These are phyloP conservation scores for Petunia secreta DNA, from an alignment of 257 asterid genomes.

Conservation along the genomic window DNA sequence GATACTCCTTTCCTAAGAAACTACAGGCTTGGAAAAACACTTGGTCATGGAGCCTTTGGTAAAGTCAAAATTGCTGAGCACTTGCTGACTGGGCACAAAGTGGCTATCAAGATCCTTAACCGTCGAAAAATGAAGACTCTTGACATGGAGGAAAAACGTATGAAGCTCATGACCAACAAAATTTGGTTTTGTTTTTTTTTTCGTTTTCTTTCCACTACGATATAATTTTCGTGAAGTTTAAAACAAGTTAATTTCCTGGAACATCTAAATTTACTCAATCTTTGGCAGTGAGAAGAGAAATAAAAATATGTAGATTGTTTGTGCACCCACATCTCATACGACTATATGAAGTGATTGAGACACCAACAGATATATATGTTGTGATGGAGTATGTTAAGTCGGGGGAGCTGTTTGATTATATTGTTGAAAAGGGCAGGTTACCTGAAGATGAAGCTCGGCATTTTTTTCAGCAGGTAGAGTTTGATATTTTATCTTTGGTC, in stretches of 20 bases:
- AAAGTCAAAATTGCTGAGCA: slow-evolving; percentile 97
- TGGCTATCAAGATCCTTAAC: slow-evolving; percentile 91
- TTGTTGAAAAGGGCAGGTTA: slow-evolving; percentile 92
- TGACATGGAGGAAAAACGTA: slow-evolving; percentile 96
- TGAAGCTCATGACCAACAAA: neutral
- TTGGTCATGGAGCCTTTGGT: slow-evolving; percentile 96
- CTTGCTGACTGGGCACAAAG: slow-evolving; percentile 82
- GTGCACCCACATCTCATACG: slow-evolving; percentile 98
- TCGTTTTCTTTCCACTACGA: slow-evolving; percentile 19
- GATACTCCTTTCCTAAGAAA: slow-evolving; percentile 53
- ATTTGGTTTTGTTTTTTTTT: neutral
- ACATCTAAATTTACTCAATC: slow-evolving; percentile 28
- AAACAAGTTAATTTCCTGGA: neutral
- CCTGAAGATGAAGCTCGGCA: slow-evolving; percentile 85
- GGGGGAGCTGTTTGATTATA: slow-evolving; percentile 98
- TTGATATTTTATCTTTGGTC: neutral
- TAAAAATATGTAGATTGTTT: slow-evolving; percentile 86
- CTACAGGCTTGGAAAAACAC: slow-evolving; percentile 90
- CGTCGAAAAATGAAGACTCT: slow-evolving; percentile 84
- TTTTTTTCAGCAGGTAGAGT: slow-evolving; percentile 90
- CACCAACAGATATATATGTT: slow-evolving; percentile 80
- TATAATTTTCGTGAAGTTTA: neutral
- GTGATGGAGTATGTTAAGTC: slow-evolving; percentile 87
- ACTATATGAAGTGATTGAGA: slow-evolving; percentile 93
- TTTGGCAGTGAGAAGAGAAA: slow-evolving; percentile 84